Percentiles rank a stretch among this genome's conserved stretches.
These are phyloP conservation scores for Ampelomyces quisqualis DNA, from an alignment of 2,329 filamentous ascomycete genomes.

Conservation along the genomic window DNA sequence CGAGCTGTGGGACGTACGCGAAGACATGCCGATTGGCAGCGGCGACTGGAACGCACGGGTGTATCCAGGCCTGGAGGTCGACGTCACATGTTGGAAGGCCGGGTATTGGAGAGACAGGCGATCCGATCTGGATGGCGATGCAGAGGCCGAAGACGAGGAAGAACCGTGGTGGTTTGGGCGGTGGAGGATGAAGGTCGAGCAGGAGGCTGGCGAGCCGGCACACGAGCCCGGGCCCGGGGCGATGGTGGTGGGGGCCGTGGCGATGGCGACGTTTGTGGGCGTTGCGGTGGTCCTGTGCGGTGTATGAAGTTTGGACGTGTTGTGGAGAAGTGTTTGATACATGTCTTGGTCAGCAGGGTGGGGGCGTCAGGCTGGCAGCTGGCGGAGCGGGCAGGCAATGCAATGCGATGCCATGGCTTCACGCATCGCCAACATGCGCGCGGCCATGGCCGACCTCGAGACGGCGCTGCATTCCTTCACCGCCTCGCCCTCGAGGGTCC, in stretches of 20 bases:
- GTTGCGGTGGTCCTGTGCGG: constrained; percentile 1
- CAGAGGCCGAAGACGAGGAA: background rate
- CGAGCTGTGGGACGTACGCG: constrained; percentile 65
- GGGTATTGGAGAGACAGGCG: background rate
- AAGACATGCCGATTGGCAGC: constrained; percentile 91
- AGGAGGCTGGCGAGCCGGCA: background rate
- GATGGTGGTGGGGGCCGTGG: constrained; percentile 3
- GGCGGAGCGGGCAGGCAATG: background rate
- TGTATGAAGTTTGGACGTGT: background rate
- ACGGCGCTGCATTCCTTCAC: constrained; percentile 36
- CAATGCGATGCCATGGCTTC: constrained; percentile 31
- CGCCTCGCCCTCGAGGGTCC: constrained; percentile 37
- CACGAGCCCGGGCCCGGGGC: background rate
- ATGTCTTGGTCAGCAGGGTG: no score
- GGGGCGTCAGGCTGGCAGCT: background rate
- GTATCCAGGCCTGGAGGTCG: constrained; percentile 12
- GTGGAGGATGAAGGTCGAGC: constrained; percentile 11
- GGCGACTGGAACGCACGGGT: constrained; percentile 46
- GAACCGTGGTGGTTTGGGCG: constrained; percentile 8
- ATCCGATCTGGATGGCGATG: no score
- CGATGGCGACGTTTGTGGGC: background rate
- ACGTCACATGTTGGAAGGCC: constrained; percentile 7
- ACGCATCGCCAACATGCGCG: constrained; percentile 28
- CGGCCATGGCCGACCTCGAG: constrained; percentile 37
- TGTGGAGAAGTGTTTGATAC: no score